Evolutionary conservation across 2,329 filamentous ascomycete species (phyloP), one percentile per base, ranked within the genome.

Genomic region (Dothideomycetes sp.): DNA sequence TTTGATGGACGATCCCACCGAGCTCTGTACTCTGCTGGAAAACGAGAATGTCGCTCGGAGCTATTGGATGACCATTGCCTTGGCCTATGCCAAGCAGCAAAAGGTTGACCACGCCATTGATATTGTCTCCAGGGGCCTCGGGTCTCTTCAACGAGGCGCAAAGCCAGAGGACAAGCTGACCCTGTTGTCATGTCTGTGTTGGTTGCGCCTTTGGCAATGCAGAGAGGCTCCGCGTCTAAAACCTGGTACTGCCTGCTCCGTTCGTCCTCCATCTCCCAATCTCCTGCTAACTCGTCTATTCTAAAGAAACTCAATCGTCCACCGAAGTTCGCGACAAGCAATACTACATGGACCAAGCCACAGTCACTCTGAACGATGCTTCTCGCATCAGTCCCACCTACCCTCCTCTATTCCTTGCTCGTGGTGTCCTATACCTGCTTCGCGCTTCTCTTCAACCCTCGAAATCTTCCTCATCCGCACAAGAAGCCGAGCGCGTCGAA

Each of bases 51-150:
- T 87, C 12, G 82, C 85, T 25, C 87, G 89, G 54, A 85, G 81
- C 38, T 93, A 93, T 52, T 98, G 93, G 93, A 89, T 98, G 71
- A 89, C 86, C n/a, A 91, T 96, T 50, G 84, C 93, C 29, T 73
- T 96, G 45, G 89, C 89, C 33, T 98, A 98, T 58, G 89, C 91
- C 28, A 98, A 96, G 67, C 86, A 94, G 65, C 80, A 82, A 57
- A 94, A 94, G 65, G 77, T 91, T 47, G 88, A 95, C 57, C 84
- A 91, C 65, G 78, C 78, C 37, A 74, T 82, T 46, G 77, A 81
- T 47, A 78, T 82, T 41, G 62, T 82, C 51, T 77, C 80, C 35
- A 82, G 84, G 54, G 86, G 84, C 34, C 70, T 85, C 51, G 73
- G 74, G 46, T 84, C 83, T 52, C 78, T 86, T 53, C 41, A 48